phyloP scores from a whole-genome alignment of 2,329 filamentous ascomycete species.

The Colletotrichum coccodes region DNA sequence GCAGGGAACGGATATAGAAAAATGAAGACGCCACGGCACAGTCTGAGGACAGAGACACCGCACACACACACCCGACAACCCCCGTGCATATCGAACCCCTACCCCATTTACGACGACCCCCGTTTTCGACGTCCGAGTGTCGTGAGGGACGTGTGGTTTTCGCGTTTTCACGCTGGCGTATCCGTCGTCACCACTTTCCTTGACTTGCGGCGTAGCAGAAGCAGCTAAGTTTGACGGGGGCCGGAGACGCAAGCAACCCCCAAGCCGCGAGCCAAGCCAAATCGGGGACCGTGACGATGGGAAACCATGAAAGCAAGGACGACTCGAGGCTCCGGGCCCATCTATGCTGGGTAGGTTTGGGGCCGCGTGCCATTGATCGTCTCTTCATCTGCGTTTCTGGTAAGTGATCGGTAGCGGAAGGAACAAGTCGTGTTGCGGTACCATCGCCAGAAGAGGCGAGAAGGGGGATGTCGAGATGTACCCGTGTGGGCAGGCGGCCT shows the following conservation, averaged over 20 bases:
- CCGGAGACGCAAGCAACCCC: background rate
- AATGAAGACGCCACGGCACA: background rate
- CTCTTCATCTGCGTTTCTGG: background rate
- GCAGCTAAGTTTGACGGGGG: background rate
- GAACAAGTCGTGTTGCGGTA: too few species aligned
- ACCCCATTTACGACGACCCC: conserved; percentile 1
- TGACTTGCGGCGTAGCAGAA: background rate
- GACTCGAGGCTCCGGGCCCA: too few species aligned
- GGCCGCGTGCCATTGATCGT: background rate
- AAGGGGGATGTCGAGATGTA: background rate
- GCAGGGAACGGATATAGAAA: background rate
- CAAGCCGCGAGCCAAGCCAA: background rate
- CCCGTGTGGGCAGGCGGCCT: background rate
- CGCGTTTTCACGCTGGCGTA: conserved; percentile 2
- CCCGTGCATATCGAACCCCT: background rate
- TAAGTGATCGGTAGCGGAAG: background rate
- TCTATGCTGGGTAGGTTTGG: background rate
- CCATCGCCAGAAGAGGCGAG: too few species aligned
- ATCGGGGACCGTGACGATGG: background rate
- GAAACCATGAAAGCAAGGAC: background rate
- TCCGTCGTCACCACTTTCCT: background rate
- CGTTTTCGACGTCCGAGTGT: conserved; percentile 13
- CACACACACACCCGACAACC: background rate
- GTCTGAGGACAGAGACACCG: background rate
- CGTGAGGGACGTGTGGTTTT: conserved; percentile 28